phyloP scores from a whole-genome alignment of 345 rosid species.

The Jatropha curcas region DNA sequence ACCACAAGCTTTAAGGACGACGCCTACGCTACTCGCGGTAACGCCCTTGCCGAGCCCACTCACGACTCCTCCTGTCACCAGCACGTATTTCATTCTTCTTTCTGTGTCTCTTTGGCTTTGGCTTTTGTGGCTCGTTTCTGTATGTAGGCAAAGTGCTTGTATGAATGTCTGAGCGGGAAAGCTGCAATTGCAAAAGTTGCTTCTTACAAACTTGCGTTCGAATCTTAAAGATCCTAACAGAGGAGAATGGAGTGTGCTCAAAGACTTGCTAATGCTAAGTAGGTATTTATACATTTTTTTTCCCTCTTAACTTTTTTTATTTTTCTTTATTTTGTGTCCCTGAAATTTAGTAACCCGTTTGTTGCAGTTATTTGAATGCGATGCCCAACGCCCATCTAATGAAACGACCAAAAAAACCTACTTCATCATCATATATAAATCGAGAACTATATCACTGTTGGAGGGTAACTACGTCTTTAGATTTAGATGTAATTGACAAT shows the following conservation, averaged over 20 bases:
- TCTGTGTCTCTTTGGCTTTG: background rate
- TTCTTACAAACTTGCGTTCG: background rate
- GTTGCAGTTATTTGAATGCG: background rate
- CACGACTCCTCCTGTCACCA: constrained; percentile 95
- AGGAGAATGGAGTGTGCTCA: constrained; percentile 6
- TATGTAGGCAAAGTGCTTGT: constrained; percentile 44
- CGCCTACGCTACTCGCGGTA: constrained; percentile 94
- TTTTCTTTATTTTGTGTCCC: background rate
- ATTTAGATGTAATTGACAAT: background rate
- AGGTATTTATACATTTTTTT: constrained; percentile 14
- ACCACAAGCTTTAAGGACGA: constrained; percentile 92
- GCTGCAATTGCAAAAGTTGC: background rate
- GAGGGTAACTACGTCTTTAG: too few relatives aligned
- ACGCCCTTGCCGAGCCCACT: constrained; percentile 99
- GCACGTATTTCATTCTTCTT: constrained; percentile 76
- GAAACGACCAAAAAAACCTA: background rate
- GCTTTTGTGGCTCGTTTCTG: background rate
- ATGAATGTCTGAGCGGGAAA: constrained; percentile 46
- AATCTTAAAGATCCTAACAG: constrained; percentile 19
- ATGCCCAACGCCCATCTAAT: too few relatives aligned
- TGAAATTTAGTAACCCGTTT: background rate
- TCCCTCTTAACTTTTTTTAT: too few relatives aligned
- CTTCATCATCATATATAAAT: background rate
- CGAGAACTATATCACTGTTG: too few relatives aligned
- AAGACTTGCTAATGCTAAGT: background rate